A percentile compares a stretch with the other conserved stretches of the same genome.
phyloP scores from a whole-genome alignment of 257 asterid genomes.

The Petunia secreta region DNA sequence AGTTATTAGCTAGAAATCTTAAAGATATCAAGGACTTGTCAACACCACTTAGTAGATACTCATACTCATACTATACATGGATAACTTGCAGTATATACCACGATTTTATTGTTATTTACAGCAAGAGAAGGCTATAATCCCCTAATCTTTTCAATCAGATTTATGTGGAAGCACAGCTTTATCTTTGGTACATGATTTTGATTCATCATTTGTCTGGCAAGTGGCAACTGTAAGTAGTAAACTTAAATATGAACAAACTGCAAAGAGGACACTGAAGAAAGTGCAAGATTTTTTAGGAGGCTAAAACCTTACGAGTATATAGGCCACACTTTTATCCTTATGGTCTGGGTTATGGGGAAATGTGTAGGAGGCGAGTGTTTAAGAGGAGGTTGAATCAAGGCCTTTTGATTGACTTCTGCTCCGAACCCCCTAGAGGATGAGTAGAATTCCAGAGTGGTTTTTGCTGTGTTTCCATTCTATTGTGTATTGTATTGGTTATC shows the following conservation, averaged over 20 bases:
- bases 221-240: neutral
- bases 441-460: neutral
- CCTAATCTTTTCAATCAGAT: neutral
- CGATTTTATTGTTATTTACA: neutral
- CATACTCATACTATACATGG: neutral
- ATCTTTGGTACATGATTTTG: neutral
- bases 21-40: neutral
- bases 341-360: too few species aligned
- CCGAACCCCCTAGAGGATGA: neutral
- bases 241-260: neutral
- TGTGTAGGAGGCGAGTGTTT: neutral
- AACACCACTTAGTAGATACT: neutral
- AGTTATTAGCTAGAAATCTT: neutral
- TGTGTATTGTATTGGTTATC: neutral
- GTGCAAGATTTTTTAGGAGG: neutral
- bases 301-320: neutral
- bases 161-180: neutral
- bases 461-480: neutral
- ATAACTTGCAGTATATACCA: neutral
- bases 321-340: neutral
- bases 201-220: neutral
- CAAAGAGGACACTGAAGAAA: neutral
- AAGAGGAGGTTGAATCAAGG: neutral
- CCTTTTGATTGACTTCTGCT: neutral
- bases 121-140: neutral